Conservation (phyloP, 208 protist species). For the Entamoeba invadens region DNA sequence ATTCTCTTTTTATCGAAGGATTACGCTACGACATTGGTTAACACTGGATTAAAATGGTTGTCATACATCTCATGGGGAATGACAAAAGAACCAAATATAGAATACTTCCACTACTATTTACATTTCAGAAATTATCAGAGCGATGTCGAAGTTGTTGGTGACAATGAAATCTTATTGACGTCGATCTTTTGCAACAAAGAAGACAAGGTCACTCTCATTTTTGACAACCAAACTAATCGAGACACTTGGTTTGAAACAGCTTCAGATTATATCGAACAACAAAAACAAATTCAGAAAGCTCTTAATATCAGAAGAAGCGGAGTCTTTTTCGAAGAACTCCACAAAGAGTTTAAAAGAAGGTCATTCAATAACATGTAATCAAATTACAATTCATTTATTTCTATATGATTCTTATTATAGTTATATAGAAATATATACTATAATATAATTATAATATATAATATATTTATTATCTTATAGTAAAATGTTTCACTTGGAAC, state of each 20-base stretch:
- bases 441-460: too few relatives aligned
- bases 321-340: background rate
- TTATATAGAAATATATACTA: too few relatives aligned
- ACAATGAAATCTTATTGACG: background rate
- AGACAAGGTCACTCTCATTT: background rate
- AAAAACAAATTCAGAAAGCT: background rate
- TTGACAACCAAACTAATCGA: background rate
- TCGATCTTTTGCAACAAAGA: background rate
- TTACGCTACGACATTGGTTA: background rate
- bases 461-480: too few relatives aligned
- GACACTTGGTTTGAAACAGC: background rate
- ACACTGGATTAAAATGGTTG: background rate
- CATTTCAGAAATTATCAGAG: background rate
- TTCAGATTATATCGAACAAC: background rate
- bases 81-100: background rate
- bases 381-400: too few relatives aligned
- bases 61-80: background rate
- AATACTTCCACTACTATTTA: background rate
- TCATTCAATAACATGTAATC: too few relatives aligned
- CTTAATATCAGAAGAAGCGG: background rate
- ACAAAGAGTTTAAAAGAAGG: too few relatives aligned
- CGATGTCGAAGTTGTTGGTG: background rate
- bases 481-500: too few relatives aligned
- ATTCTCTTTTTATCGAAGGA: background rate
- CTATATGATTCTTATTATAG: too few relatives aligned